Percentiles rank a stretch among this genome's conserved stretches.
Evolutionary conservation across 2,329 filamentous ascomycete genomes (phyloP).

Genomic region (Pseudogymnoascus sp.): DNA sequence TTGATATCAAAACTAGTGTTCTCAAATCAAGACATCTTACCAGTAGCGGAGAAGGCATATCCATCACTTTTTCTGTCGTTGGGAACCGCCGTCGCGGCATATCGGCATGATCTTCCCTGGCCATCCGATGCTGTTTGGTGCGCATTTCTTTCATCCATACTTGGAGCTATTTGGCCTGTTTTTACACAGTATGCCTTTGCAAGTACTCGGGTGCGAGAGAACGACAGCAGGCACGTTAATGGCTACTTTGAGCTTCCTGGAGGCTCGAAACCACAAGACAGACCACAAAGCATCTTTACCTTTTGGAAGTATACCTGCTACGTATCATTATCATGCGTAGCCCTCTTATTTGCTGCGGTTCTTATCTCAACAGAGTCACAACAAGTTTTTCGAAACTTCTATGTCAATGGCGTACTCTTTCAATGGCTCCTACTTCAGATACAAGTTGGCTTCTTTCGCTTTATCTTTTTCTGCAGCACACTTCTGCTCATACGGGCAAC

Average conservation of each 20-base stretch:
- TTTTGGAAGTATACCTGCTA: slow-evolving; percentile 2
- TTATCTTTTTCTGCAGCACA: not conserved
- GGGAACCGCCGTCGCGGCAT: not conserved
- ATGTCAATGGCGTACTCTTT: not conserved
- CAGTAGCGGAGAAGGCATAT: not conserved
- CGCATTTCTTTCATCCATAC: not conserved
- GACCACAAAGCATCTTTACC: not conserved
- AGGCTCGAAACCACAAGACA: not conserved
- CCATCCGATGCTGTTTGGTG: not conserved
- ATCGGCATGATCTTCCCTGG: not conserved
- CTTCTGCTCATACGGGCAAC: not conserved
- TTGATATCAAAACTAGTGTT: not conserved
- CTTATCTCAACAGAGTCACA: not conserved
- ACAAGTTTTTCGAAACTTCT: not conserved
- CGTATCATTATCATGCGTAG: not conserved
- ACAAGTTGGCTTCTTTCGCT: slow-evolving; percentile 4
- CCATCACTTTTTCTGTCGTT: not conserved
- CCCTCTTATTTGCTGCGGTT: not conserved
- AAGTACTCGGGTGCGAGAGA: not conserved
- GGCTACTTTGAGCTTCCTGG: not conserved
- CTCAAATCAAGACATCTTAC: not conserved
- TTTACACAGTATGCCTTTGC: not conserved
- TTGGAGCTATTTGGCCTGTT: not conserved
- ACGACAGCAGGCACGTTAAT: not conserved
- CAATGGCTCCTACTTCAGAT: not conserved